Evolutionary conservation across 1,139 yeast species (phyloP).

Genomic region (Saccharomyces hybrid): DNA sequence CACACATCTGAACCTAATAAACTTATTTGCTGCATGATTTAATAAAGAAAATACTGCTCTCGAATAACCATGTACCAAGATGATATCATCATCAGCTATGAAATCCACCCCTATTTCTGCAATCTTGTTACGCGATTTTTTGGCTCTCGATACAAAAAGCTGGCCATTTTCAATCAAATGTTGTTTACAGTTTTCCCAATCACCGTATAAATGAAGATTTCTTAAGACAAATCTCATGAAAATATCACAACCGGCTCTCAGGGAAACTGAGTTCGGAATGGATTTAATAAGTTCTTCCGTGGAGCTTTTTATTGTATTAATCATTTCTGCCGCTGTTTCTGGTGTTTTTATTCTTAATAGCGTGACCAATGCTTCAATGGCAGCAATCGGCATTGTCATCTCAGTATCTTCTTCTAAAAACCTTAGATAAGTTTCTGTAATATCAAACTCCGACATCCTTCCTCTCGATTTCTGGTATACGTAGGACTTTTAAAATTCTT

Average conservation of each 20-base stretch:
- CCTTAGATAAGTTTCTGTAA: conserved; percentile 68
- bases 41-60: conserved; percentile 81
- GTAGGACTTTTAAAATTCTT: neutral
- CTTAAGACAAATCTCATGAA: conserved; percentile 89
- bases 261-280: conserved; percentile 83
- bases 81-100: conserved; percentile 85
- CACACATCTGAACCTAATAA: conserved; percentile 79
- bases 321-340: conserved; percentile 86
- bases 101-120: conserved; percentile 86
- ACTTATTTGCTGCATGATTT: conserved; percentile 62
- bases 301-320: conserved; percentile 70
- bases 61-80: conserved; percentile 86
- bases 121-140: conserved; percentile 77
- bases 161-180: conserved; percentile 92
- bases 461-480: neutral
- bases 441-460: conserved; percentile 50
- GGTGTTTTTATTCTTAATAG: conserved; percentile 78
- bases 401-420: conserved; percentile 83
- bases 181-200: conserved; percentile 91
- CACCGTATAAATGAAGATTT: conserved; percentile 81
- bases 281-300: conserved; percentile 65
- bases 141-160: conserved; percentile 84
- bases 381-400: conserved; percentile 99
- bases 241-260: conserved; percentile 96
- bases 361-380: conserved; percentile 88